Base-by-base conservation (phyloP, 176 grass and related monocot genomes). In the Bonia amplexicaulis region DNA sequence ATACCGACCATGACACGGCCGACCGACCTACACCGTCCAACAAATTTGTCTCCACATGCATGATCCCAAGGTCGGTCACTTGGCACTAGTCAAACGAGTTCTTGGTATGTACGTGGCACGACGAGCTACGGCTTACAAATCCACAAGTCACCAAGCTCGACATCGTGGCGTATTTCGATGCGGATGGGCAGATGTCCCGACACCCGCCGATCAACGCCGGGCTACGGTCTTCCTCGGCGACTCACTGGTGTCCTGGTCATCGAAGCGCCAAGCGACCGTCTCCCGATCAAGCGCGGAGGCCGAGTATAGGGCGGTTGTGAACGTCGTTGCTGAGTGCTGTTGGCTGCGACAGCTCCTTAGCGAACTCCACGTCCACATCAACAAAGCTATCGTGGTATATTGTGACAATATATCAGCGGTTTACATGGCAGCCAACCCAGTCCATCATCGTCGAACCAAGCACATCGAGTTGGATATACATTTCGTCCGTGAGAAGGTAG, bases 41-140 rank as follows among this genome's bases (percentile, higher is more conserved):
- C 35, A 68, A 4, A 15, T 9, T 2, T 68, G 33, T 16, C 8
- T 68, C 0, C 35, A 68, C 3, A 27, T 64, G 61, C 65, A 37
- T 11, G 65, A 8, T 17, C 65, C 65, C 2, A 1, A 2, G 0
- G 15, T 1, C 3, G 3, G 0, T 0, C 65, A 68, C 6, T 3
- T 40, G 33, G 33, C 3, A 2, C 16, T 68, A 0, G 35, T 68
- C 65, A 68, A 68, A 15, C 16, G 16, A 1, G 13, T 66, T 0
- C 62, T 66, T 6, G 29, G 1, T 66, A 66, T 7, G 5, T 66
- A 0, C 14, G 62, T 16, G 62, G 29, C 26, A 66, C 62, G 1
- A 7, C 27, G 1, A 1, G 1, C 13, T 16, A 35, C 0, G 13
- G 12, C 12, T 14, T 66, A 1, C 62, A 31, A 0, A 1, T 31